phyloP scores from a whole-genome alignment of 176 grass and related monocot species.

The Bromus sterilis region DNA sequence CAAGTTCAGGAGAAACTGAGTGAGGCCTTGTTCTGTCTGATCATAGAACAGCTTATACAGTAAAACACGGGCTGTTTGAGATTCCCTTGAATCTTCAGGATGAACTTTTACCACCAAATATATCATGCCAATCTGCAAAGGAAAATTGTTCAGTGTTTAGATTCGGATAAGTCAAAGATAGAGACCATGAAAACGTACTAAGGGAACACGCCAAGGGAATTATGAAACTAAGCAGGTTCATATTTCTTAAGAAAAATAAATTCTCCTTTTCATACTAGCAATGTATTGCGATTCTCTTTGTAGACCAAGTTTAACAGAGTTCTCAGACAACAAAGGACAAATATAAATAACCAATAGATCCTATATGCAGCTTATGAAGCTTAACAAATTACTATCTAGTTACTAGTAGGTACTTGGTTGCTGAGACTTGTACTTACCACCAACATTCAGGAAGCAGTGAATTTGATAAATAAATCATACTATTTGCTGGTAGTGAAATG shows the following conservation, averaged over 20 bases:
- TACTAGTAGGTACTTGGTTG: background rate
- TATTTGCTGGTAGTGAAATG: background rate
- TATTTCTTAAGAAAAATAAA: background rate
- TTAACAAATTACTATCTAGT: background rate
- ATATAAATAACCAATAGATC: background rate
- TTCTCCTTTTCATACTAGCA: background rate
- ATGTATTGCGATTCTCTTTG: background rate
- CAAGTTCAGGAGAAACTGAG: slow-evolving; percentile 79
- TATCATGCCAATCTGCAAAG: slow-evolving; percentile 78
- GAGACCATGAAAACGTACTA: background rate
- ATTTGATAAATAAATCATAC: slow-evolving; percentile 1
- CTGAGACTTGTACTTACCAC: background rate
- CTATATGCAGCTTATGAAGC: slow-evolving; percentile 1
- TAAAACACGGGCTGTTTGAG: slow-evolving; percentile 75
- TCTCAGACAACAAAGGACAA: background rate
- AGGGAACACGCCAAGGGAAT: background rate
- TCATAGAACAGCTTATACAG: slow-evolving; percentile 98
- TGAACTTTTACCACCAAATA: slow-evolving; percentile 87
- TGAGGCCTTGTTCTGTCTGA: slow-evolving; percentile 88
- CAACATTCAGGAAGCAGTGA: background rate
- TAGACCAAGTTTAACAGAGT: background rate
- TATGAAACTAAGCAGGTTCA: background rate
- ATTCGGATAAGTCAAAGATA: background rate
- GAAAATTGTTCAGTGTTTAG: background rate
- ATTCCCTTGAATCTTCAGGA: slow-evolving; percentile 76